Base-by-base conservation (phyloP, 495 filamentous ascomycete species). In the Penicillium paradoxum region DNA sequence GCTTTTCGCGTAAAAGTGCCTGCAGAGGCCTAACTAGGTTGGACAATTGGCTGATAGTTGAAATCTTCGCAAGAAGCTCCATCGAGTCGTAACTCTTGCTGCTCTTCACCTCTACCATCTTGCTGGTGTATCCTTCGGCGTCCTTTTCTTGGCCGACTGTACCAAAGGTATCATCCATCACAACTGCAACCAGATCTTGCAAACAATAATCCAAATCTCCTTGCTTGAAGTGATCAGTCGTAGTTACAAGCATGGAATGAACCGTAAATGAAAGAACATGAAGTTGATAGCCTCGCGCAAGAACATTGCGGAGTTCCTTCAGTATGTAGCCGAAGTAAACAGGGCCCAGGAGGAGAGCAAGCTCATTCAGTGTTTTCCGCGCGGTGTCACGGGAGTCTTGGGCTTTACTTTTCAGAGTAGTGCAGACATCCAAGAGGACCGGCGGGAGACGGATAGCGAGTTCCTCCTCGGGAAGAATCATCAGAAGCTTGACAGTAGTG, bases 121-220 rank as follows among this genome's bases (percentile, higher is more conserved):
- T 85, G 69, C 88, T 96, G 50, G 86, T 82, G 64, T 99, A 99
- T 38, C 91, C 93, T 57, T 92, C 91, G 0, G 92, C 91, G 59
- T 99, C 93, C 65, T 99, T 99, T 62, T 99, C 93, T 72, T 93
- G 85, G 13, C 93, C 93, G n/a, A 86, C 84, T n/a, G 81, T 83
- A 15, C 93, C 93, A 65, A 99, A 99, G 11, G 91, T 95, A 64
- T 97, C 95, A 58, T 99, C 93, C 89, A 97, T 95, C 45, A 97
- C 86, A 37, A 99, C 80, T 4, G 82, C 76, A 38, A 90, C 81
- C 36, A 97, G 82, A 15, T 89, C 77, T 4, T 73, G 67, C 29
- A 97, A 71, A 65, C 91, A 97, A 60, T 96, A 91, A 58, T 99
- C 90, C 37, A 97, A 71, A 53, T 89, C 89, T 15, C 93, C 93